A percentile compares a stretch with the other conserved stretches of the same genome.
These are phyloP conservation scores for Chenopodium album DNA, from an alignment of 148 eudicot genomes.

Conservation along the genomic window DNA sequence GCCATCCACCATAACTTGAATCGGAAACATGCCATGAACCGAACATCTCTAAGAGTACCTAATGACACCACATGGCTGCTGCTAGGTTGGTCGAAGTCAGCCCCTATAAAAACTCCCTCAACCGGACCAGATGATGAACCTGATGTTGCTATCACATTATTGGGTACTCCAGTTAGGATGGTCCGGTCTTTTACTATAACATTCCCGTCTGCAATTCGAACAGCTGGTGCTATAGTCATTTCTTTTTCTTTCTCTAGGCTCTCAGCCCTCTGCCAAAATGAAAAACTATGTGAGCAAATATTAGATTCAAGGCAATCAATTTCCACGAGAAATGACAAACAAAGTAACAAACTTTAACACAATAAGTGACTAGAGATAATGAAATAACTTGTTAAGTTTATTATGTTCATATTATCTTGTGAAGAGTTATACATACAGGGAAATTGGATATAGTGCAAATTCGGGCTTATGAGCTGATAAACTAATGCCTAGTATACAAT, in stretches of 20 bases:
- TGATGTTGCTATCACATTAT: conserved; percentile 52
- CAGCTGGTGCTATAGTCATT: conserved; percentile 69
- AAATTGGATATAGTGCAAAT: too few relatives aligned
- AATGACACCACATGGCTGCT: conserved; percentile 55
- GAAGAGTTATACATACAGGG: too few relatives aligned
- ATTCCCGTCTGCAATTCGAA: conserved; percentile 48
- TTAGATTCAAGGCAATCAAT: neutral
- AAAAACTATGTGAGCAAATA: neutral
- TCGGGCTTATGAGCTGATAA: too few relatives aligned
- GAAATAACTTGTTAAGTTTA: too few relatives aligned
- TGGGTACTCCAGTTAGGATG: conserved; percentile 55
- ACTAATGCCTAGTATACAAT: too few relatives aligned
- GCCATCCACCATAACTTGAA: conserved; percentile 96
- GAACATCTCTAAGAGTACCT: conserved; percentile 53
- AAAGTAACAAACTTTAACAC: too few relatives aligned
- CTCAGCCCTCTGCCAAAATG: conserved; percentile 22
- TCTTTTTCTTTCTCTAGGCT: conserved; percentile 32
- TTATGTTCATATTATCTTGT: too few relatives aligned
- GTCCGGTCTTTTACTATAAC: conserved; percentile 58
- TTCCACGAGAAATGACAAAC: too few relatives aligned
- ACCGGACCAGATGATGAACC: conserved; percentile 53
- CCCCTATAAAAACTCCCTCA: conserved; percentile 69
- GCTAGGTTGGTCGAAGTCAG: conserved; percentile 38
- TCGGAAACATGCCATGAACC: conserved; percentile 71
- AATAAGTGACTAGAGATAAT: too few relatives aligned